Percentiles rank a stretch among this genome's conserved stretches.
Evolutionary conservation across 805 yeast genomes (phyloP).

Genomic region (Deakozyma indianensis): DNA sequence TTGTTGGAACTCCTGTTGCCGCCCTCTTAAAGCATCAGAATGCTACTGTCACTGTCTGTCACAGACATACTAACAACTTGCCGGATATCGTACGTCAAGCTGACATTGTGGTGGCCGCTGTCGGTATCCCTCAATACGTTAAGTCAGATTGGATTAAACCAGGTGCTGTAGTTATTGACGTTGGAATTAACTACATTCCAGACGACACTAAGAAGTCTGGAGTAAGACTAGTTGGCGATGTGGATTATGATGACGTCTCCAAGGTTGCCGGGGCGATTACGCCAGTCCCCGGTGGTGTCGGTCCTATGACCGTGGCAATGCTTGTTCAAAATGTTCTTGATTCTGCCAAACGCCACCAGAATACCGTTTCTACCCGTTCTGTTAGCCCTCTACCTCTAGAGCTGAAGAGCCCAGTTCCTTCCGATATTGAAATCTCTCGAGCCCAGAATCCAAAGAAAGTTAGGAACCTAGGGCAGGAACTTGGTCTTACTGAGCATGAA

Average conservation of each 20-base stretch:
- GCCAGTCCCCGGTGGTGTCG: constrained; percentile 99
- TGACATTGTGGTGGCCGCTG: constrained; percentile 84
- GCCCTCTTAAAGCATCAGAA: constrained; percentile 64
- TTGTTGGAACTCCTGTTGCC: constrained; percentile 91
- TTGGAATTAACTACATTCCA: constrained; percentile 81
- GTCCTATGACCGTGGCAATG: constrained; percentile 99
- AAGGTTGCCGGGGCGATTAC: constrained; percentile 58
- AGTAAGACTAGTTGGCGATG: constrained; percentile 84
- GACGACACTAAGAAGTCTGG: constrained; percentile 69
- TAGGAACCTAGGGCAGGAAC: constrained; percentile 57
- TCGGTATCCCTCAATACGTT: constrained; percentile 74
- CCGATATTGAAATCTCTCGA: constrained; percentile 82
- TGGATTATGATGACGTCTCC: constrained; percentile 59
- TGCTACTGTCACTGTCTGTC: constrained; percentile 76
- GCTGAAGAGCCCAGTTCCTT: constrained; percentile 60
- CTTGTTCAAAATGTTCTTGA: constrained; percentile 66
- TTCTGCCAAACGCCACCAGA: constrained; percentile 47
- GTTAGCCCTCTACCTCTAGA: constrained; percentile 43
- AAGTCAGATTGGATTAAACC: constrained; percentile 79
- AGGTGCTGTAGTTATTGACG: constrained; percentile 81
- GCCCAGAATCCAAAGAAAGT: constrained; percentile 79
- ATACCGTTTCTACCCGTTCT: constrained; percentile 28
- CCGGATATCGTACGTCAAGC: constrained; percentile 48
- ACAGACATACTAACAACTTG: constrained; percentile 54
- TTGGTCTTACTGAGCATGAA: constrained; percentile 67